Evolutionary conservation across 768 basidiomycete species (phyloP), one percentile per base, ranked within the genome.

Genomic region (Macrocybe gigantea): DNA sequence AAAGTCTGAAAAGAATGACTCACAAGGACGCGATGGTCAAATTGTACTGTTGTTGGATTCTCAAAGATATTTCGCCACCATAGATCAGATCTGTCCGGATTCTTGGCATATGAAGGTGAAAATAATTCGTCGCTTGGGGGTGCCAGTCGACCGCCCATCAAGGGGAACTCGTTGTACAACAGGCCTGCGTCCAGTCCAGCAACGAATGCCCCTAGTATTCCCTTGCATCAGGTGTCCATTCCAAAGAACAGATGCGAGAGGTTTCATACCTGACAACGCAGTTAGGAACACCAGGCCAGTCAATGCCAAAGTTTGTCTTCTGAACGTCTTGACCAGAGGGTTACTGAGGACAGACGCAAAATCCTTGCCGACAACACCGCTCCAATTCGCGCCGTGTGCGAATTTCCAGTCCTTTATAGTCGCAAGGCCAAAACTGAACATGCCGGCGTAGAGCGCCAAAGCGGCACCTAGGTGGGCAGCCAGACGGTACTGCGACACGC

Each of bases 41-140:
- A 98, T 62, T 99, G 96, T 6, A 94, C 94, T 0, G 95, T 96
- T 7, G 89, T 93, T 6, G 96, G 96, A 60, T 99, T 99, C 69
- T 99, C 96, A 53, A 96, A 82, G 44, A 98, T 71, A 64, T 97
- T 98, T 50, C 96, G 75, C 92, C 93, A 95, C 86, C 88, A 94
- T n/a, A 79, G 60, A 59, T 96, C 93, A 1, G 79, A 80, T 52
- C 78, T 71, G 61, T 89, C 85, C 0, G 68, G 56, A 31, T 64
- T 77, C 63, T 83, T 81, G 6, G 92, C 80, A 63, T 96, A 98
- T 6, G 73, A 70, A 1, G 75, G 60, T 29, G 88, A 82, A 61
- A 94, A 80, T 22, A 99, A 77, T 63, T 98, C 96, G 34, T 84
- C 78, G 6, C 70, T 51, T 0, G 93, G 93, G 3, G 96, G 96